Conservation (phyloP, 805 yeast species). For the Candida chilensis region DNA sequence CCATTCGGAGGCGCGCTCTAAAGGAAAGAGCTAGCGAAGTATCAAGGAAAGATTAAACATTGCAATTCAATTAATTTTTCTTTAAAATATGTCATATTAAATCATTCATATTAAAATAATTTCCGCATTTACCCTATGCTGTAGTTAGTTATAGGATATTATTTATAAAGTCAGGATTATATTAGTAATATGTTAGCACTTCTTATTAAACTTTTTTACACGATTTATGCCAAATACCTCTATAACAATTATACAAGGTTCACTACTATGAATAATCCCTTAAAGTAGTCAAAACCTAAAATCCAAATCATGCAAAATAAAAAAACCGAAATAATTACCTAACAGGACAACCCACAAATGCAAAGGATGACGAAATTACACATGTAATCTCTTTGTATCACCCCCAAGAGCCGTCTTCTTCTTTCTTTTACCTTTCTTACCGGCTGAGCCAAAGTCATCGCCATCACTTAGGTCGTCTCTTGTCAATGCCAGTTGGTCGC, state of each 20-base stretch:
- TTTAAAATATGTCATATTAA: too few species aligned
- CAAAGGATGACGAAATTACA: slow-evolving; percentile 6
- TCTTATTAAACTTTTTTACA: slow-evolving; percentile 18
- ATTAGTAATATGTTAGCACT: too few species aligned
- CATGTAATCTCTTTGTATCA: slow-evolving; percentile 26
- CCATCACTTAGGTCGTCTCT: slow-evolving; percentile 29
- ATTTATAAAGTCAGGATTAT: too few species aligned
- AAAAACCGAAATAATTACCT: slow-evolving; percentile 3
- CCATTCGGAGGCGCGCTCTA: background rate
- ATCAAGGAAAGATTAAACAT: too few species aligned
- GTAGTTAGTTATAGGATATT: too few species aligned
- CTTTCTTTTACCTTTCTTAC: slow-evolving; percentile 26
- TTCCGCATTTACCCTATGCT: too few species aligned
- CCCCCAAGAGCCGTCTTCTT: slow-evolving; percentile 20
- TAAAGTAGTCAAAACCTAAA: too few species aligned
- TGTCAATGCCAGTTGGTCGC: slow-evolving; percentile 31
- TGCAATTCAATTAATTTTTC: too few species aligned
- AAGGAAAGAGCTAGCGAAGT: background rate
- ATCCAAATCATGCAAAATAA: too few species aligned
- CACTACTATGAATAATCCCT: slow-evolving; percentile 10
- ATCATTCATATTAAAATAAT: too few species aligned
- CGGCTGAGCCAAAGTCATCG: slow-evolving; percentile 23
- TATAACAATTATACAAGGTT: slow-evolving; percentile 15
- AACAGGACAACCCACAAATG: slow-evolving; percentile 3
- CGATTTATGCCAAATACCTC: slow-evolving; percentile 16